Base-by-base conservation (phyloP, 345 rosid species). In the Eucalyptus pauciflora region DNA sequence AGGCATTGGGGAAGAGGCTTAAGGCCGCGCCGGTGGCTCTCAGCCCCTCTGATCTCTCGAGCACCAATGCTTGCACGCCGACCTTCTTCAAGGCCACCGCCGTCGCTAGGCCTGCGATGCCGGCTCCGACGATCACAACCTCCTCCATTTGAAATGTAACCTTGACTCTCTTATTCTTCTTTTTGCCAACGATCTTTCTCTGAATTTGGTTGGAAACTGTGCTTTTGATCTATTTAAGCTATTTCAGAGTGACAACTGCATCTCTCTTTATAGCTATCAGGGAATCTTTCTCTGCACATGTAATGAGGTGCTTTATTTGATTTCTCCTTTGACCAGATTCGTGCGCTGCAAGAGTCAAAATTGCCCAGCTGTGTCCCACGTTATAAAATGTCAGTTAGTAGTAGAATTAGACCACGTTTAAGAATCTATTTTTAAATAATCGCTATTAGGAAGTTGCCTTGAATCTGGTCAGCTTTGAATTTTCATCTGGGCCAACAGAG, bases 71-170 rank as follows among this genome's bases (percentile, higher is more conserved):
- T 46, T 20, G 52, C 79, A 93, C 29, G 46, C 94, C 94, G 2
- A 92, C 88, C 85, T 89, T 91, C 62, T 91, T 89, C 86, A 93
- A 86, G 25, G 93, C 95, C 69, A 93, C 87, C 0, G 92, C 93
- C 1, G 89, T 87, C 7, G 94, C 94, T 83, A 94, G 41, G 25
- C 93, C 95, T 3, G 92, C 94, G 31, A 92, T 90, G 24, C 95
- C 93, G 10, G 79, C 93, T 7, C 94, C 94, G 0, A 91, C 90
- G 37, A 91, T 89, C 81, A 93, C 93, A 60, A 89, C 92, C 27
- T 92, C 92, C 81, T 81, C 90, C 87, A 90, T 90, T 31, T 31
- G 22, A 31, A 67, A 67, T 67, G 41, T 16, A n/a, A 67, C 3
- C 43, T 7, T 5, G 43, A 4, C 79, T 64, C 20, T 51, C 56